These are phyloP conservation scores for Aspergillus pseudonomiae DNA, from an alignment of 2,329 filamentous ascomycete genomes.

Conservation along the genomic window DNA sequence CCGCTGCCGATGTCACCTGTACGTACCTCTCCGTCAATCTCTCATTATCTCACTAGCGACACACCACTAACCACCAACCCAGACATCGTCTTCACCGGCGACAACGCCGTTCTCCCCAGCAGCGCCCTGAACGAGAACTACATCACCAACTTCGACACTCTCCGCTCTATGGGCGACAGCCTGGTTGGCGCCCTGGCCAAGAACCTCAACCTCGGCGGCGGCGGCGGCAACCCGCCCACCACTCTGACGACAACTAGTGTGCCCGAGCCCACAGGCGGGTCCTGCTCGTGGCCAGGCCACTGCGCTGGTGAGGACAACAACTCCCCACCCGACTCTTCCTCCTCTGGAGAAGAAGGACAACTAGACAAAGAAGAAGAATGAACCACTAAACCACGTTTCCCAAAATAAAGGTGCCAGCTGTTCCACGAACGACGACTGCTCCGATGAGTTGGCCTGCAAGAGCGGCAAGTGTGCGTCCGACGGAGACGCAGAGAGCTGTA, in stretches of 20 bases:
- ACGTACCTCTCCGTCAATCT: constrained; percentile 2
- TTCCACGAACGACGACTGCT: constrained; percentile 14
- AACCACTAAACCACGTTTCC: not conserved
- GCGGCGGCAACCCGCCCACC: not conserved
- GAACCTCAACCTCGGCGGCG: constrained; percentile 21
- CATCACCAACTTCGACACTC: constrained; percentile 31
- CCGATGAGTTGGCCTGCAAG: constrained; percentile 11
- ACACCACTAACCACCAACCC: not conserved
- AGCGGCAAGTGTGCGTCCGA: constrained; percentile 14
- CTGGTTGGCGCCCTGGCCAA: constrained; percentile 26
- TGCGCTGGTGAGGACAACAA: constrained; percentile 21
- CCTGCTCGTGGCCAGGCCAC: constrained; percentile 25
- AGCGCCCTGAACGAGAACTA: constrained; percentile 30
- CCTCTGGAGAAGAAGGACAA: too few species aligned
- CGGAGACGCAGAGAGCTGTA: constrained; percentile 6
- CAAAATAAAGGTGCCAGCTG: constrained; percentile 10
- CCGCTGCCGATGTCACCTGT: constrained; percentile 35
- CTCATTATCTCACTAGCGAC: not conserved
- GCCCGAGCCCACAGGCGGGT: constrained; percentile 4
- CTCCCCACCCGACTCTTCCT: not conserved
- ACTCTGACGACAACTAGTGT: constrained; percentile 7
- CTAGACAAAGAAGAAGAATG: not conserved
- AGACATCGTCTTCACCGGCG: constrained; percentile 38
- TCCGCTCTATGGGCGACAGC: constrained; percentile 32
- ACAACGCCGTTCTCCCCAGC: constrained; percentile 27